These are phyloP conservation scores for Gnomoniopsis sp. DNA, from an alignment of 2,329 filamentous ascomycete genomes.

Conservation along the genomic window DNA sequence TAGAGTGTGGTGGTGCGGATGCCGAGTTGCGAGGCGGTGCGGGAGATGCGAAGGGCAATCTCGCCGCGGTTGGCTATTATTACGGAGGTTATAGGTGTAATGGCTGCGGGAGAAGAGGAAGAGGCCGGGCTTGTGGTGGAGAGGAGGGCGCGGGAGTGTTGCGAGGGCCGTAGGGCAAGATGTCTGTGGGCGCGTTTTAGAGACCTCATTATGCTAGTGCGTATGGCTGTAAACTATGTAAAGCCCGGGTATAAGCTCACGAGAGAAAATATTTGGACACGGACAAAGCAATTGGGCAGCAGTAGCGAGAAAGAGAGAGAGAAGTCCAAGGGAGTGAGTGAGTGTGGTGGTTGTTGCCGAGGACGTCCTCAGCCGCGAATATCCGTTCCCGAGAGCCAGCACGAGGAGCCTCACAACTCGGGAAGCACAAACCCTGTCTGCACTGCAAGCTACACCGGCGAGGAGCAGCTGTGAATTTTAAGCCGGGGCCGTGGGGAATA, in stretches of 20 bases:
- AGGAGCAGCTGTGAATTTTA: background rate
- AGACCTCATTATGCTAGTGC: constrained; percentile 44
- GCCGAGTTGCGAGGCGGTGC: constrained; percentile 82
- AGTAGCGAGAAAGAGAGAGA: background rate
- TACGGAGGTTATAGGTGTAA: constrained; percentile 67
- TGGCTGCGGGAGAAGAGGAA: constrained; percentile 28
- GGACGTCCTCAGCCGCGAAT: constrained; percentile 13
- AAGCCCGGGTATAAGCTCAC: background rate
- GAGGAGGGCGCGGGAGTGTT: constrained; percentile 12
- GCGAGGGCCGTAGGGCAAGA: constrained; percentile 31
- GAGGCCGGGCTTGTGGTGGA: constrained; percentile 31
- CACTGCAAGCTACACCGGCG: background rate
- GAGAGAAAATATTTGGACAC: background rate
- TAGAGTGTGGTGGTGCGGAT: constrained; percentile 94
- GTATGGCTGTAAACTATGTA: background rate
- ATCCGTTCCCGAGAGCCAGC: constrained; percentile 15
- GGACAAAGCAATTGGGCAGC: background rate
- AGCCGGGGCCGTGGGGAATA: background rate
- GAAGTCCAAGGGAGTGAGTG: background rate
- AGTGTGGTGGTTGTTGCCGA: background rate
- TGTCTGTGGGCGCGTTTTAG: constrained; percentile 49
- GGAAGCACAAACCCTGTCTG: background rate
- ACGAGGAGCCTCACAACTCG: background rate
- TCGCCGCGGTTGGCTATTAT: constrained; percentile 96
- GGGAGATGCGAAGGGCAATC: constrained; percentile 89